Percentiles rank a stretch among this genome's conserved stretches.
Conservation (phyloP, 1,284 basidiomycete genomes). For the Taiwanofungus camphoratus region DNA sequence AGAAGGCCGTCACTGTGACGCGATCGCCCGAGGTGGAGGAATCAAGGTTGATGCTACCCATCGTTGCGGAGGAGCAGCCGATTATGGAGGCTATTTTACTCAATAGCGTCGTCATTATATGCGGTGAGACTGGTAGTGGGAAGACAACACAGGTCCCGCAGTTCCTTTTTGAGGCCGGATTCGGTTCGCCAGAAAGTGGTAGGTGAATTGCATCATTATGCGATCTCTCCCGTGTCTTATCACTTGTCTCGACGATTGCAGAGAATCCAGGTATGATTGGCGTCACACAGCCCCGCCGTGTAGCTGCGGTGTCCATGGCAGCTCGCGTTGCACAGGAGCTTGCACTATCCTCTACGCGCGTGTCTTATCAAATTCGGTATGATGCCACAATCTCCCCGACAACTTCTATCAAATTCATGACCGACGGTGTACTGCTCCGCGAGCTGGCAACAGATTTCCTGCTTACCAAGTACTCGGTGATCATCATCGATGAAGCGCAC, state of each 20-base stretch:
- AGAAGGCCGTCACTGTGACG: conserved; percentile 55
- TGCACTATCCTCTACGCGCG: conserved; percentile 69
- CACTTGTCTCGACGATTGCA: conserved; percentile 22
- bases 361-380: conserved; percentile 97
- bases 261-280: conserved; percentile 99
- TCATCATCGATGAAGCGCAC: conserved; percentile 97
- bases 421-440: conserved; percentile 93
- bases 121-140: conserved; percentile 91
- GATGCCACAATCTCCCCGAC: conserved; percentile 87
- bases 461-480: conserved; percentile 85
- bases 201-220: too few species aligned
- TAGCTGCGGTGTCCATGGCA: conserved; percentile 96
- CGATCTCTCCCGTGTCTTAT: conserved; percentile 5
- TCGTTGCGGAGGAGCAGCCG: conserved; percentile 89
- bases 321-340: conserved; percentile 88
- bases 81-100: conserved; percentile 91
- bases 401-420: conserved; percentile 99
- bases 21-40: conserved; percentile 76
- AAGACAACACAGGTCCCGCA: conserved; percentile 99
- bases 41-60: conserved; percentile 78
- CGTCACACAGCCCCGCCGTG: conserved; percentile 94
- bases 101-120: conserved; percentile 73
- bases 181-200: conserved; percentile 81
- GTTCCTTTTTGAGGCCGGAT: conserved; percentile 91
- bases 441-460: conserved; percentile 92